These are phyloP conservation scores for Cutaneotrichosporon sp. DNA, from an alignment of 1,284 basidiomycete genomes.

Conservation along the genomic window DNA sequence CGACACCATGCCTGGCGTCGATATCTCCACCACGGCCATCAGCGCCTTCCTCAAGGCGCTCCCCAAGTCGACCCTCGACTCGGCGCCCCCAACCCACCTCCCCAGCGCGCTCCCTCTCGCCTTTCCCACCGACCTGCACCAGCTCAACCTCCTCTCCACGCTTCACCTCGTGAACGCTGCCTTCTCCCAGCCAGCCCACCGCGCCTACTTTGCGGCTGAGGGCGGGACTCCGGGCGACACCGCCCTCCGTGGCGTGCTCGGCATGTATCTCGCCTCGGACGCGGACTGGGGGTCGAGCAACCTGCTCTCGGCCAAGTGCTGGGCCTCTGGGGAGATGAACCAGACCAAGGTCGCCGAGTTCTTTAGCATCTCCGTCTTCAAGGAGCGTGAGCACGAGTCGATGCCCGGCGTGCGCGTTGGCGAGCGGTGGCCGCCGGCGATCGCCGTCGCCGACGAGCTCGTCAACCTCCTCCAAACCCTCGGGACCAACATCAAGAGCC, in stretches of 20 bases:
- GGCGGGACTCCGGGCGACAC: conserved; percentile 24
- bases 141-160: conserved; percentile 35
- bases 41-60: conserved; percentile 17
- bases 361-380: conserved; percentile 35
- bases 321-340: conserved; percentile 25
- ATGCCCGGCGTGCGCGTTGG: conserved; percentile 37
- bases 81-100: conserved; percentile 29
- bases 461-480: conserved; percentile 24
- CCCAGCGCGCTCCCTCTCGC: conserved; percentile 38
- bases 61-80: conserved; percentile 14
- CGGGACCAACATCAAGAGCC: conserved; percentile 19
- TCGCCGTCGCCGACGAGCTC: conserved; percentile 24
- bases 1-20: conserved; percentile 13
- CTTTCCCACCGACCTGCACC: conserved; percentile 37
- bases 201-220: conserved; percentile 27
- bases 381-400: conserved; percentile 39
- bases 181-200: conserved; percentile 28
- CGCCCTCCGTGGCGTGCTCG: conserved; percentile 35
- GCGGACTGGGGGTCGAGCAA: conserved; percentile 28
- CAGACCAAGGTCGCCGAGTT: conserved; percentile 31
- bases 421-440: conserved; percentile 30
- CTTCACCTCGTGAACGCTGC: conserved; percentile 30
- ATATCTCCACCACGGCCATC: conserved; percentile 21
- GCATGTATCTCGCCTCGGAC: conserved; percentile 37
- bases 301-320: conserved; percentile 29